A percentile compares a stretch with the other conserved stretches of the same genome.
phyloP scores from a whole-genome alignment of 805 yeast species.

The Yarrowia alimentaria region DNA sequence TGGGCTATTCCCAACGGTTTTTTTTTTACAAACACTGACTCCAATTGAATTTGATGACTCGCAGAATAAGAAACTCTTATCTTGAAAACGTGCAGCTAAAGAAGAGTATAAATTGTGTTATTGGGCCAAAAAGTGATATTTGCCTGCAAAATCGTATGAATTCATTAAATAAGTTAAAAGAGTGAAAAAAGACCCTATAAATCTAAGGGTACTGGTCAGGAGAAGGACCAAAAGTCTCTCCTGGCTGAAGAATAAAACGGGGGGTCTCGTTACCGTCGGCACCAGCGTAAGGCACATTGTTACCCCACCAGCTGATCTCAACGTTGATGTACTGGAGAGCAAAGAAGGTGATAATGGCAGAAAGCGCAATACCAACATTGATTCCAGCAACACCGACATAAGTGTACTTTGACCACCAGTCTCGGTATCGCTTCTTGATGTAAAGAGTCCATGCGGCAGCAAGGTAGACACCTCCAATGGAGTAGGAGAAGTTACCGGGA shows the following conservation, averaged over 20 bases:
- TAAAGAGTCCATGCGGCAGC: conserved; percentile 44
- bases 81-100: too few relatives aligned
- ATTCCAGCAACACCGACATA: conserved; percentile 51
- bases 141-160: too few relatives aligned
- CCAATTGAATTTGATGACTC: too few relatives aligned
- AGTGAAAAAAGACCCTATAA: too few relatives aligned
- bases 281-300: conserved; percentile 32
- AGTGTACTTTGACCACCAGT: conserved; percentile 48
- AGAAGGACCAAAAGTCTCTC: conserved; percentile 26
- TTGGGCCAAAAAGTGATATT: too few relatives aligned
- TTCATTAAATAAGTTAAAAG: too few relatives aligned
- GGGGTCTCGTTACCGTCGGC: background rate
- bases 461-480: conserved; percentile 45
- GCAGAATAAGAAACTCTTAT: too few relatives aligned
- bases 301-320: conserved; percentile 52
- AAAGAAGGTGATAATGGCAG: conserved; percentile 49
- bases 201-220: conserved; percentile 36
- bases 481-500: background rate
- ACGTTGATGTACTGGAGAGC: conserved; percentile 42
- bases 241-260: background rate
- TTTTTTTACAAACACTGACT: too few relatives aligned
- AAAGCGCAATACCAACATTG: conserved; percentile 51
- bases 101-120: too few relatives aligned
- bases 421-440: conserved; percentile 46
- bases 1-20: too few relatives aligned